Conservation (phyloP, 352 stramenopile genomes). For the Pythium vanterpoolii region DNA sequence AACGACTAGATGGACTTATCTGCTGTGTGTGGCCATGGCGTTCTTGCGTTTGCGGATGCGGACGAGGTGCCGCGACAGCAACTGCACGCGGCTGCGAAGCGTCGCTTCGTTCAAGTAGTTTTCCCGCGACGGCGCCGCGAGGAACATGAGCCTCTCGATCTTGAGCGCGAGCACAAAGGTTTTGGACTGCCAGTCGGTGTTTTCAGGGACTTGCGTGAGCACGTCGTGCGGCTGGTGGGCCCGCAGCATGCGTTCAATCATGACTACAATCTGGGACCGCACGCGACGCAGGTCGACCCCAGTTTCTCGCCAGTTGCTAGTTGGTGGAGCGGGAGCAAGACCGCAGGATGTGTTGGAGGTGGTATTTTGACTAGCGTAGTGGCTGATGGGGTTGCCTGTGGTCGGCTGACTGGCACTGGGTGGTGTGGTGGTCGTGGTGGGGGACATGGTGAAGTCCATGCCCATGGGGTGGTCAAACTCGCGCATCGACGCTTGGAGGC, state of each 20-base stretch:
- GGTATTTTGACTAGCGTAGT: slow-evolving; percentile 14
- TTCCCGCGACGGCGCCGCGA: slow-evolving; percentile 41
- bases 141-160: slow-evolving; percentile 66
- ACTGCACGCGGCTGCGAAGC: slow-evolving; percentile 45
- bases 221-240: slow-evolving; percentile 54
- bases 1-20: slow-evolving; percentile 2
- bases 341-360: slow-evolving; percentile 11
- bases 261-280: slow-evolving; percentile 39
- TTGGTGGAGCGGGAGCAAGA: not conserved
- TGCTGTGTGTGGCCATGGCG: slow-evolving; percentile 29
- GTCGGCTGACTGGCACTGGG: slow-evolving; percentile 7
- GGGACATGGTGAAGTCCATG: slow-evolving; percentile 2
- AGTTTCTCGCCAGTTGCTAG: slow-evolving; percentile 34
- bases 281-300: slow-evolving; percentile 44
- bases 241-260: slow-evolving; percentile 56
- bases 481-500: slow-evolving; percentile 44
- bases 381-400: not conserved
- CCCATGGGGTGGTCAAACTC: slow-evolving; percentile 35
- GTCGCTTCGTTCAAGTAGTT: slow-evolving; percentile 58
- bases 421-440: slow-evolving; percentile 5
- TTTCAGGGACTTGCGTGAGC: slow-evolving; percentile 55
- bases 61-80: slow-evolving; percentile 52
- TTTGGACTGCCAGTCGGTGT: slow-evolving; percentile 60
- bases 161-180: slow-evolving; percentile 55
- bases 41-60: slow-evolving; percentile 63